Percentiles rank a stretch among this genome's conserved stretches.
Conservation (phyloP, 768 basidiomycete species). For the Rhizopogon roseolus region DNA sequence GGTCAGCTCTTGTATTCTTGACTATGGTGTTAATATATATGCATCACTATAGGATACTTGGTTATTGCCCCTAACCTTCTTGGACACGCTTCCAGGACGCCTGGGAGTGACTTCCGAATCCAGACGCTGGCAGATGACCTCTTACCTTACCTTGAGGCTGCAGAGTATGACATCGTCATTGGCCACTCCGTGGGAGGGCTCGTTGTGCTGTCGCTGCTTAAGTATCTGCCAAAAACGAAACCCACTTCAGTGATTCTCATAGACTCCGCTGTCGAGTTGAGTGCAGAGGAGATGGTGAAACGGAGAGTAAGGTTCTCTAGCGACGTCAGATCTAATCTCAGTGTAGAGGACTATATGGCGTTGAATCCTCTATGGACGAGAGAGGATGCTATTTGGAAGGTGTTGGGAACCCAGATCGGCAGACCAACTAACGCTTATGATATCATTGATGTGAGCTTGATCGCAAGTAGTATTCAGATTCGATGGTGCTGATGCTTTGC, state of each 20-base stretch:
- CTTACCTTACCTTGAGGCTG: conserved; percentile 1
- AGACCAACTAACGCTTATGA: conserved; percentile 3
- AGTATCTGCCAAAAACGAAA: conserved; percentile 7
- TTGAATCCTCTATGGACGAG: conserved; percentile 8
- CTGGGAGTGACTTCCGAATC: background rate
- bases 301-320: background rate
- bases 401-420: conserved; percentile 2
- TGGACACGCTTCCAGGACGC: conserved; percentile 13
- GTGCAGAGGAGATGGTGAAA: background rate
- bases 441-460: conserved; percentile 1
- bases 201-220: conserved; percentile 9
- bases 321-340: background rate
- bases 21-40: background rate
- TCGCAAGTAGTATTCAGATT: background rate
- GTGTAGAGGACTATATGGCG: background rate
- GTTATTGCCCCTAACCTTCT: conserved; percentile 20
- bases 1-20: conserved; percentile 4
- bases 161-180: conserved; percentile 6
- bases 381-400: conserved; percentile 8
- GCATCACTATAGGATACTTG: conserved; percentile 13
- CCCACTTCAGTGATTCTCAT: conserved; percentile 12
- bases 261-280: conserved; percentile 10
- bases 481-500: background rate
- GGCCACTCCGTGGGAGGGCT: conserved; percentile 18
- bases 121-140: conserved; percentile 1